Percentiles rank a stretch among this genome's conserved stretches.
phyloP scores from a whole-genome alignment of 2,329 filamentous ascomycete species.

The Amauroascus niger region DNA sequence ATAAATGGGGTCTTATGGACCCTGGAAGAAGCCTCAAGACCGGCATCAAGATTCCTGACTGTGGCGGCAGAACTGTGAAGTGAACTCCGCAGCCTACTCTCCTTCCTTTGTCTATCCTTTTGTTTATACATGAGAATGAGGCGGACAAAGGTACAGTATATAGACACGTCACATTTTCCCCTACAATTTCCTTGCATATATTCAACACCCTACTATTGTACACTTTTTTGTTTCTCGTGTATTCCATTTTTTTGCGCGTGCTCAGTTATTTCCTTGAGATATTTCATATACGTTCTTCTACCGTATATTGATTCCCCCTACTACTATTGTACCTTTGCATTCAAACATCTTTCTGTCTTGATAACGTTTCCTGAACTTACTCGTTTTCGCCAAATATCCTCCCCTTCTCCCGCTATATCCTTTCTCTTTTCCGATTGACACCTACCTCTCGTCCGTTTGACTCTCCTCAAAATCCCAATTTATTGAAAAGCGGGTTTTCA shows the following conservation, averaged over 20 bases:
- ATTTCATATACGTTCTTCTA: not conserved
- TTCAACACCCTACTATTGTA: not conserved
- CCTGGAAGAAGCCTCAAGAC: slow-evolving; percentile 71
- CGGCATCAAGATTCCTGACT: slow-evolving; percentile 79
- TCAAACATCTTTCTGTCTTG: not conserved
- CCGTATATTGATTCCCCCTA: not conserved
- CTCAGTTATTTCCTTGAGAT: not conserved
- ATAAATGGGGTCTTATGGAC: slow-evolving; percentile 91
- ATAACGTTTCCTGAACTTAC: not conserved
- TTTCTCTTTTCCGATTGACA: not conserved
- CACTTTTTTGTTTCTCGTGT: not conserved
- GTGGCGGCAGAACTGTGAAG: slow-evolving; percentile 59
- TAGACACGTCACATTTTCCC: not conserved
- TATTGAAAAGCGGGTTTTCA: not conserved
- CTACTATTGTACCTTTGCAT: not conserved
- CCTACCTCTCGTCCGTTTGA: not conserved
- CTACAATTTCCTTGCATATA: not conserved
- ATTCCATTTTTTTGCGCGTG: not conserved
- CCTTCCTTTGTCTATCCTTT: not conserved
- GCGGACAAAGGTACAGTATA: slow-evolving; percentile 4
- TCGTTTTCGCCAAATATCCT: not conserved
- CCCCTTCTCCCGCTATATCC: not conserved
- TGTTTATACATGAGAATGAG: not conserved
- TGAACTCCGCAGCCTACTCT: not conserved
- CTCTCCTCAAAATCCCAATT: not conserved